phyloP scores from a whole-genome alignment of 2,329 filamentous ascomycete species.

The Lizonia empirigonia region DNA sequence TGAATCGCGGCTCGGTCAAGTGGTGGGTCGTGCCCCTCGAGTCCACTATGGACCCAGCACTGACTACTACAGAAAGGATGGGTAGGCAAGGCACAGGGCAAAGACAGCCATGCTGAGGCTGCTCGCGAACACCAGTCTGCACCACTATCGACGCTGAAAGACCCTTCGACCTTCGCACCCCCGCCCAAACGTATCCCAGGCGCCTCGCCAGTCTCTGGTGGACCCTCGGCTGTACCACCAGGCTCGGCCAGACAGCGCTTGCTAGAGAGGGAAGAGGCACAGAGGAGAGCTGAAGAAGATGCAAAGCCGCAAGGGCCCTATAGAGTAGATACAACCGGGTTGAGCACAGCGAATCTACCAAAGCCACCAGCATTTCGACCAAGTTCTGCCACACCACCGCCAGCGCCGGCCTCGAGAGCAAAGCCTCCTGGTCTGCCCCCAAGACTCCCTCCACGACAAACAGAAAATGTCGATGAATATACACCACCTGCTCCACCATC shows the following conservation, averaged over 20 bases:
- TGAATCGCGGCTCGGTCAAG: slow-evolving; percentile 60
- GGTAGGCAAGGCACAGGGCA: slow-evolving; percentile 59
- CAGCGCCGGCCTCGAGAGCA: slow-evolving; percentile 43
- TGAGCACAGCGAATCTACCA: slow-evolving; percentile 71
- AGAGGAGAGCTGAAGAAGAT: slow-evolving; percentile 46
- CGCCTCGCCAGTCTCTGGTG: slow-evolving; percentile 31
- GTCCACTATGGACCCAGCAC: not conserved
- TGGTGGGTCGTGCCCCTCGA: slow-evolving; percentile 55
- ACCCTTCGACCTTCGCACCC: slow-evolving; percentile 78
- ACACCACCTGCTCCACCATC: slow-evolving; percentile 54
- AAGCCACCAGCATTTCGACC: slow-evolving; percentile 67
- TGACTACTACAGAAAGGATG: slow-evolving; percentile 57
- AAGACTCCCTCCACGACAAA: slow-evolving; percentile 71
- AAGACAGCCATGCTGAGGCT: slow-evolving; percentile 48
- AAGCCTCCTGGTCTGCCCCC: slow-evolving; percentile 66
- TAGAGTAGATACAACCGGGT: slow-evolving; percentile 70
- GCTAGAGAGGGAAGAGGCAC: slow-evolving; percentile 45
- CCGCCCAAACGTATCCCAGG: slow-evolving; percentile 68
- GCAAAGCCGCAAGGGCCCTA: slow-evolving; percentile 66
- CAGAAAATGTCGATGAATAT: slow-evolving; percentile 56
- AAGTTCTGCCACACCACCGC: slow-evolving; percentile 33
- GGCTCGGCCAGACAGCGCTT: slow-evolving; percentile 43
- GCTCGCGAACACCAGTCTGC: slow-evolving; percentile 59
- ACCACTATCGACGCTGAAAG: slow-evolving; percentile 73
- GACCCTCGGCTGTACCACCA: slow-evolving; percentile 51